These are phyloP conservation scores for Verticillium zaregamsianum DNA, from an alignment of 2,329 filamentous ascomycete species.

Conservation along the genomic window DNA sequence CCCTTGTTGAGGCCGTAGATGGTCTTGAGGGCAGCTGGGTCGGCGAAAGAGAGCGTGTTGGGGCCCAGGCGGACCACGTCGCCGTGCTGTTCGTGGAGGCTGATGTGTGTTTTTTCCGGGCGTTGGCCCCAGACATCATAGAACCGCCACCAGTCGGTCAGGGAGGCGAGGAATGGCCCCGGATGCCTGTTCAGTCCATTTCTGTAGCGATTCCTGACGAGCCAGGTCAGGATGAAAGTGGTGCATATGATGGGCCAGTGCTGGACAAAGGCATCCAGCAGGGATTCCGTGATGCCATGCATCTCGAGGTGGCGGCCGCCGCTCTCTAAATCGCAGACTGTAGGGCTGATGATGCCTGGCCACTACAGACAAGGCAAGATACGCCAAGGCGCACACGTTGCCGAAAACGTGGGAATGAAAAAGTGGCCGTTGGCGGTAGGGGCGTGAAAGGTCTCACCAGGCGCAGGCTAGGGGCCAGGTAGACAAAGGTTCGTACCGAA, in stretches of 20 bases:
- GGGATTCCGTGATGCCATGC: constrained; percentile 25
- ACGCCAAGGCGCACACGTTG: neutral
- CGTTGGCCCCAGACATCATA: constrained; percentile 61
- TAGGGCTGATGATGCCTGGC: neutral
- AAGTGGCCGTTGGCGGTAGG: neutral
- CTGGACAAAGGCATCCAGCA: constrained; percentile 29
- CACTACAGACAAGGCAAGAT: neutral
- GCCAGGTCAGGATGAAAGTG: constrained; percentile 30
- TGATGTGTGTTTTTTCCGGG: constrained; percentile 64
- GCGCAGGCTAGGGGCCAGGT: neutral
- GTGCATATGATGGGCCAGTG: constrained; percentile 39
- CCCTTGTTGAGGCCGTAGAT: constrained; percentile 84
- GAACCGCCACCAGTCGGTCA: constrained; percentile 68
- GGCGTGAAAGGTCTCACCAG: neutral
- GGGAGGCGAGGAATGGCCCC: constrained; percentile 63
- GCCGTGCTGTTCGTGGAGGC: constrained; percentile 67
- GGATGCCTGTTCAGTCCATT: constrained; percentile 67
- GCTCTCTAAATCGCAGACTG: too few relatives aligned
- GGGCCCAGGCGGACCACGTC: constrained; percentile 72
- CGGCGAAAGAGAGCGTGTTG: constrained; percentile 68
- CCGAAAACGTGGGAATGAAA: neutral
- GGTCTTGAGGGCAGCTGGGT: constrained; percentile 66
- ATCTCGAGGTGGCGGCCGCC: constrained; percentile 3
- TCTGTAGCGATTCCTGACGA: constrained; percentile 45
- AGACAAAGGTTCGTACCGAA: neutral